These are phyloP conservation scores for Inga leiocalycina DNA, from an alignment of 306 rosid species.

Conservation along the genomic window DNA sequence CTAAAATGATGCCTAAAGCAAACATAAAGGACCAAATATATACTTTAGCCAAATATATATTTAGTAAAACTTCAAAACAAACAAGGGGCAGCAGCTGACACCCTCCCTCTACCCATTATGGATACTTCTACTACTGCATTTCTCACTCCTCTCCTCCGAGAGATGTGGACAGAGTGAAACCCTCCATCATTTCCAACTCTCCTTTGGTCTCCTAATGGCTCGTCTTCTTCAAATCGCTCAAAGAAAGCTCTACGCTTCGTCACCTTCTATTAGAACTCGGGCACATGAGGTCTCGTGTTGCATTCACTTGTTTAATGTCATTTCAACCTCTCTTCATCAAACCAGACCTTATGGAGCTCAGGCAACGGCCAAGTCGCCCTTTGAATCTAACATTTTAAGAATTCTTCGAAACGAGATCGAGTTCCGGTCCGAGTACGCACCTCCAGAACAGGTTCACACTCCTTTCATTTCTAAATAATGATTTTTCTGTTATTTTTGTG, in stretches of 20 bases:
- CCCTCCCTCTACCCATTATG: too few relatives aligned
- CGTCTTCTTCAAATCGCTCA: background rate
- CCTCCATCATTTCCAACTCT: background rate
- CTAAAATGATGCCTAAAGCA: too few relatives aligned
- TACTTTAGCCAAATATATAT: too few relatives aligned
- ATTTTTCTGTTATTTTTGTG: background rate
- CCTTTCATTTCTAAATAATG: background rate
- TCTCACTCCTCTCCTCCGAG: too few relatives aligned
- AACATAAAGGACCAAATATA: too few relatives aligned
- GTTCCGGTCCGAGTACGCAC: slow-evolving; percentile 62
- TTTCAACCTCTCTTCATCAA: background rate
- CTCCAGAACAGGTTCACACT: slow-evolving; percentile 66
- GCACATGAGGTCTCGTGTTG: too few relatives aligned
- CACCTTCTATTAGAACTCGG: too few relatives aligned
- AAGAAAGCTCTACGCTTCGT: too few relatives aligned
- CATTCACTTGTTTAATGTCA: background rate
- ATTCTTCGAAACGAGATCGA: slow-evolving; percentile 66
- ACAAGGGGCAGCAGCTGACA: too few relatives aligned
- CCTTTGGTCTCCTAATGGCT: background rate
- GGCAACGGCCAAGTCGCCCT: slow-evolving; percentile 52
- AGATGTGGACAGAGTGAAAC: background rate
- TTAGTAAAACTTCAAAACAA: too few relatives aligned
- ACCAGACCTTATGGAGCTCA: slow-evolving; percentile 6
- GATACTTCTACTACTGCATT: too few relatives aligned
- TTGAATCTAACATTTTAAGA: slow-evolving; percentile 69